phyloP scores from a whole-genome alignment of 805 yeast genomes.

The Torulaspora delbrueckii region DNA sequence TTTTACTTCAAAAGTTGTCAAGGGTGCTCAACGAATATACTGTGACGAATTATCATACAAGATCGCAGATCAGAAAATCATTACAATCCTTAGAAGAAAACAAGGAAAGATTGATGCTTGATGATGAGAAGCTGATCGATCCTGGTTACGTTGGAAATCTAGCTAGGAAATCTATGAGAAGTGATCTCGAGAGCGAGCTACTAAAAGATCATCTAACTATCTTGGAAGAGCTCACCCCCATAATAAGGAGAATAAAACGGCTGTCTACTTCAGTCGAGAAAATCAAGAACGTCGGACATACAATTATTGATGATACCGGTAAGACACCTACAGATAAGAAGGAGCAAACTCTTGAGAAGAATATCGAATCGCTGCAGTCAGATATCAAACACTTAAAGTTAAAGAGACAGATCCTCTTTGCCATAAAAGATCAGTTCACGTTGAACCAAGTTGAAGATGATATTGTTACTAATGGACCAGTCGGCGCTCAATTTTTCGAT shows the following conservation, averaged over 20 bases:
- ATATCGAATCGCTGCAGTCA: slow-evolving; percentile 17
- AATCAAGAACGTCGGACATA: slow-evolving; percentile 17
- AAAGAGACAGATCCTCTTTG: slow-evolving; percentile 48
- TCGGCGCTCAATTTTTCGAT: slow-evolving; percentile 52
- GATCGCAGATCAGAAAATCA: slow-evolving; percentile 35
- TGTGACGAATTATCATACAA: slow-evolving; percentile 28
- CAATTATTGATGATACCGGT: slow-evolving; percentile 14
- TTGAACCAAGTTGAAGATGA: slow-evolving; percentile 69
- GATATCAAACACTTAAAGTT: slow-evolving; percentile 28
- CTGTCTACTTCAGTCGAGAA: slow-evolving; percentile 27
- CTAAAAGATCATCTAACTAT: slow-evolving; percentile 51
- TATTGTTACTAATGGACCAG: slow-evolving; percentile 40
- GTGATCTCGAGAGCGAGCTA: slow-evolving; percentile 56
- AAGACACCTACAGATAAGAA: slow-evolving; percentile 24
- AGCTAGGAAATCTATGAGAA: slow-evolving; percentile 54
- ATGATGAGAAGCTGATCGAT: slow-evolving; percentile 41
- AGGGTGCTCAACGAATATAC: slow-evolving; percentile 33
- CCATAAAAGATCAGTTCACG: slow-evolving; percentile 59
- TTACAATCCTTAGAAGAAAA: slow-evolving; percentile 35
- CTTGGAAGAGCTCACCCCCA: slow-evolving; percentile 42
- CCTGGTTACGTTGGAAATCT: slow-evolving; percentile 51
- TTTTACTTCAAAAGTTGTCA: slow-evolving; percentile 36
- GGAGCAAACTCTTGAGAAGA: slow-evolving; percentile 7
- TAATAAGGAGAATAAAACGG: slow-evolving; percentile 40
- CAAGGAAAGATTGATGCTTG: slow-evolving; percentile 17